Percentiles rank a stretch among this genome's conserved stretches.
Conservation (phyloP, 176 grass and related monocot species). For the Oryza officinalis region DNA sequence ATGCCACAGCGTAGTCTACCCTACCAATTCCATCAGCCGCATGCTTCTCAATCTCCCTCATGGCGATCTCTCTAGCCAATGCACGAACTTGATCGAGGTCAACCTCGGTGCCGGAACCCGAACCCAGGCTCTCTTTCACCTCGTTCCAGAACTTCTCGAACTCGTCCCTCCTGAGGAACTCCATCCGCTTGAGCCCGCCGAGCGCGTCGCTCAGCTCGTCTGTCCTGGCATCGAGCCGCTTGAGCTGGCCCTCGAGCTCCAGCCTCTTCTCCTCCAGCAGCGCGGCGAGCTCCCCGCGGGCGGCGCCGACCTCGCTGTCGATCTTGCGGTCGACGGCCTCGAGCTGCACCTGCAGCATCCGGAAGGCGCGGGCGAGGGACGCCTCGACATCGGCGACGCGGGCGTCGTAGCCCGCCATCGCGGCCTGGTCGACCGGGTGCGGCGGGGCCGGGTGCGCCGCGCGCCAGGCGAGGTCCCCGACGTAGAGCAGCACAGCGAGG, state of each 20-base stretch:
- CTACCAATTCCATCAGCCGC: conserved; percentile 88
- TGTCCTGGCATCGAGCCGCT: conserved; percentile 46
- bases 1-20: conserved; percentile 75
- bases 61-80: conserved; percentile 71
- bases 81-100: conserved; percentile 67
- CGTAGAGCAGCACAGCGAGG: conserved; percentile 50
- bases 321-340: conserved; percentile 88
- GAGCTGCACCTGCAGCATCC: conserved; percentile 73
- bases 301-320: conserved; percentile 48
- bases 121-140: conserved; percentile 40
- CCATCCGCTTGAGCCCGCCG: conserved; percentile 49
- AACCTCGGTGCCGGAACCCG: conserved; percentile 19
- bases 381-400: conserved; percentile 67
- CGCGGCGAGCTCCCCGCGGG: conserved; percentile 39
- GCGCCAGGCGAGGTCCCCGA: conserved; percentile 52
- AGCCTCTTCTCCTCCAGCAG: conserved; percentile 65
- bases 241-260: conserved; percentile 47
- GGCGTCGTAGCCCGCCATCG: conserved; percentile 40
- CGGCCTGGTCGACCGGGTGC: conserved; percentile 13
- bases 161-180: conserved; percentile 60
- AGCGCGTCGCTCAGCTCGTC: conserved; percentile 57
- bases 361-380: conserved; percentile 54
- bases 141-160: conserved; percentile 65
- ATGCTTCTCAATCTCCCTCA: conserved; percentile 88
- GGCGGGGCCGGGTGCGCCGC: conserved; percentile 25